Percentiles rank a stretch among this genome's conserved stretches.
These are phyloP conservation scores for Onygenales sp. DNA, from an alignment of 2,329 filamentous ascomycete species.

Conservation along the genomic window DNA sequence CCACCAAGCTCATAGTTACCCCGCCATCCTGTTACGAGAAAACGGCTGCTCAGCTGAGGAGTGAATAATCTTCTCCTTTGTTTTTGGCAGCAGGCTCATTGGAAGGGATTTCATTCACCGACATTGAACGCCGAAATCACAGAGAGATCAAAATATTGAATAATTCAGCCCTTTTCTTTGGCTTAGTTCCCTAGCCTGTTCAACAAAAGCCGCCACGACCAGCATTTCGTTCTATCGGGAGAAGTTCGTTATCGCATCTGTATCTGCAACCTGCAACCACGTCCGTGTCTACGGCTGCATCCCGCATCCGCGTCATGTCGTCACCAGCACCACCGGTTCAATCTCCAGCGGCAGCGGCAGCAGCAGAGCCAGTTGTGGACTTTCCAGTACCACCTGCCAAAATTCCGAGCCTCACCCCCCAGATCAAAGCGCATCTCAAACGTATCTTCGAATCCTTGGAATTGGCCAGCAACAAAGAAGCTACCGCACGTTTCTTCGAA, in stretches of 20 bases:
- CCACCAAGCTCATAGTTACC: neutral
- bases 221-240: no score
- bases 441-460: slow-evolving; percentile 24
- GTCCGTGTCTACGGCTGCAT: neutral
- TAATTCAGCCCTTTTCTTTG: no score
- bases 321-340: neutral
- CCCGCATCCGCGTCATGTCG: neutral
- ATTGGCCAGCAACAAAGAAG: slow-evolving; percentile 9
- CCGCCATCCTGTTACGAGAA: neutral
- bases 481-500: slow-evolving; percentile 10
- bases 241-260: neutral
- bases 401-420: slow-evolving; percentile 20
- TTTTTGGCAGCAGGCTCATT: no score
- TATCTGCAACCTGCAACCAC: neutral
- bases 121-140: no score
- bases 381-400: neutral
- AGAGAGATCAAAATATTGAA: no score
- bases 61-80: no score
- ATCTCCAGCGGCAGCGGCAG: no score
- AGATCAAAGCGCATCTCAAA: slow-evolving; percentile 24
- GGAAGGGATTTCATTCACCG: no score
- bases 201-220: no score
- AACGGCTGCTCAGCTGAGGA: neutral
- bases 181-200: no score
- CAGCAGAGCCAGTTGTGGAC: no score